phyloP scores from a whole-genome alignment of 225 moss, liverwort and hornwort genomes.

The Straminergon stramineum region DNA sequence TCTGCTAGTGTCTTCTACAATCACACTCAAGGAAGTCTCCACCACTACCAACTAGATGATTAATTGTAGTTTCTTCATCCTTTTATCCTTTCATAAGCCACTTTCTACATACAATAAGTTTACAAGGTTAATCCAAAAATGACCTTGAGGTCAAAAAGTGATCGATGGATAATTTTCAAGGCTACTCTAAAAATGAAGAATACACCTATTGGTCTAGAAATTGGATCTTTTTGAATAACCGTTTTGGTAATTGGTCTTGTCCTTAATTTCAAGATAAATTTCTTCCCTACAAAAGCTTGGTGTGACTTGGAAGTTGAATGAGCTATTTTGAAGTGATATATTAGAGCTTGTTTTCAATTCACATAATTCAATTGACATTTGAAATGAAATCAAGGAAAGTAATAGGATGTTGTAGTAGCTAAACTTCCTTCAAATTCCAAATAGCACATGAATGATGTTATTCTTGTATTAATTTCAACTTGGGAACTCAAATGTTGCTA shows the following conservation, averaged over 20 bases:
- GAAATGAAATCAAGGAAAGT: neutral
- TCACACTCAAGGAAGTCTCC: no score
- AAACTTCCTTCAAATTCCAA: neutral
- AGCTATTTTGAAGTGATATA: neutral
- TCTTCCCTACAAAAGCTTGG: neutral
- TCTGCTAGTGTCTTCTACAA: no score
- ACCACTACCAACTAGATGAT: no score
- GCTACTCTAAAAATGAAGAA: no score
- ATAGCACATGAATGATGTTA: neutral
- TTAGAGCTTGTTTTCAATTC: neutral
- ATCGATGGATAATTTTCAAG: no score
- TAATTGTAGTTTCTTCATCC: neutral
- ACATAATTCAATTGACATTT: neutral
- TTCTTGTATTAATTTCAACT: neutral
- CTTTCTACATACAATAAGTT: no score
- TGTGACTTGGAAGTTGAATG: neutral
- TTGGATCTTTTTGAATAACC: neutral
- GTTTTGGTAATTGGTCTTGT: neutral
- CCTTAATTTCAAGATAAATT: neutral
- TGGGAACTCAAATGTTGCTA: neutral
- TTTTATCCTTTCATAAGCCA: no score
- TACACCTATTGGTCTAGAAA: no score
- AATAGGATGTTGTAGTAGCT: no score
- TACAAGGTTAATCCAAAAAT: no score
- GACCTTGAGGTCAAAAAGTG: no score